These are phyloP conservation scores for Endothia cerciana DNA, from an alignment of 2,329 filamentous ascomycete genomes.

Conservation along the genomic window DNA sequence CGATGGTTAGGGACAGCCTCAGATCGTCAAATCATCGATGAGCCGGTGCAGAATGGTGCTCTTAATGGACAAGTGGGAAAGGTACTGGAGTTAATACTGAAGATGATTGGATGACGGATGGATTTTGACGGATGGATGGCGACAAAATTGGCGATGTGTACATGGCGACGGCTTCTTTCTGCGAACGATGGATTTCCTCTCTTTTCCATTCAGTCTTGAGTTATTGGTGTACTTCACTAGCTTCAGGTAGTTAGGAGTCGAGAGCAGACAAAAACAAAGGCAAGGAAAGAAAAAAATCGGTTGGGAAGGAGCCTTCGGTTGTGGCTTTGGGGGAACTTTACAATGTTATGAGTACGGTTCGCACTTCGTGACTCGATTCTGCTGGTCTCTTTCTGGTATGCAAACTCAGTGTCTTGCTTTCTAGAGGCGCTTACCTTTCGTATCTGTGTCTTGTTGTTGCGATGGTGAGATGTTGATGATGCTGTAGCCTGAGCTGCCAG, in stretches of 20 bases:
- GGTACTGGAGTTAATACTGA: background rate
- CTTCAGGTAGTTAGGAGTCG: slow-evolving; percentile 4
- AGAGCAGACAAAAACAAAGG: slow-evolving; percentile 9
- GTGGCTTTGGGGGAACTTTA: background rate
- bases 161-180: background rate
- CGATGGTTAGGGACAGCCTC: background rate
- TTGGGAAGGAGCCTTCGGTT: slow-evolving; percentile 1
- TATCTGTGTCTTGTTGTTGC: background rate
- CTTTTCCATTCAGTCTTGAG: background rate
- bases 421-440: too few species aligned
- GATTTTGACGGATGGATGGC: background rate
- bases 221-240: background rate
- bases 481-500: too few species aligned
- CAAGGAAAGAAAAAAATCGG: background rate
- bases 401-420: too few species aligned
- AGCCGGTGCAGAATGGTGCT: background rate
- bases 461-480: background rate
- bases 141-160: background rate
- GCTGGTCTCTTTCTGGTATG: background rate
- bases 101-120: background rate
- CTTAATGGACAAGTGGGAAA: background rate
- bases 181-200: background rate
- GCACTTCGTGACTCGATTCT: background rate
- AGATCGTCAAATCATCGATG: background rate
- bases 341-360: background rate